Evolutionary conservation across 1,284 basidiomycete genomes (phyloP).

Genomic region (Boletus sp.): DNA sequence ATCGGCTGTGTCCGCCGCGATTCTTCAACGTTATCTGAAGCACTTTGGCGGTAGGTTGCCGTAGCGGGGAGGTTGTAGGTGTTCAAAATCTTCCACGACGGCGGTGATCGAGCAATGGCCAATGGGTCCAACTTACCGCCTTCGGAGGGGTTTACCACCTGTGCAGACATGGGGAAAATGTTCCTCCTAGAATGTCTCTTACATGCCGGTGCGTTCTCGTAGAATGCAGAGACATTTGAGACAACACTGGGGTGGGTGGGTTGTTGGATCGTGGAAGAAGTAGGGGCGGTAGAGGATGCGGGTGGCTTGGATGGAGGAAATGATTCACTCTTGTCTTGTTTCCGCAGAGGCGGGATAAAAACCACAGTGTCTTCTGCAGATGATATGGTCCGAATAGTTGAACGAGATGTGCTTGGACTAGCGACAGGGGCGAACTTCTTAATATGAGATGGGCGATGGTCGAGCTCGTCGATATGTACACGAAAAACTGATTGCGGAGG

Average conservation of each 20-base stretch:
- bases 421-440: not conserved
- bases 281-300: not conserved
- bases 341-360: slow-evolving; percentile 22
- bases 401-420: not conserved
- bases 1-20: not conserved
- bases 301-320: not conserved
- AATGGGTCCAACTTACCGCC: slow-evolving; percentile 20
- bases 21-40: not conserved
- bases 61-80: not conserved
- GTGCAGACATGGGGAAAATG: slow-evolving; percentile 20
- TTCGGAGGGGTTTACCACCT: slow-evolving; percentile 16
- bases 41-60: not conserved
- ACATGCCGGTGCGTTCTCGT: slow-evolving; percentile 2
- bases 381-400: slow-evolving; percentile 6
- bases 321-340: not conserved
- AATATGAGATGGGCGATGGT: not conserved
- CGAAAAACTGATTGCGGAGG: slow-evolving; percentile 27
- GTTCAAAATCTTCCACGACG: slow-evolving; percentile 24
- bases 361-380: slow-evolving; percentile 16
- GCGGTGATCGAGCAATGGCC: slow-evolving; percentile 29
- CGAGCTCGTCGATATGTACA: slow-evolving; percentile 23
- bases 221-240: slow-evolving; percentile 24
- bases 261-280: not conserved
- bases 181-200: not conserved
- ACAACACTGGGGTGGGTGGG: not conserved